Conservation (phyloP, 2,329 filamentous ascomycete genomes). For the Bisporella sp. region DNA sequence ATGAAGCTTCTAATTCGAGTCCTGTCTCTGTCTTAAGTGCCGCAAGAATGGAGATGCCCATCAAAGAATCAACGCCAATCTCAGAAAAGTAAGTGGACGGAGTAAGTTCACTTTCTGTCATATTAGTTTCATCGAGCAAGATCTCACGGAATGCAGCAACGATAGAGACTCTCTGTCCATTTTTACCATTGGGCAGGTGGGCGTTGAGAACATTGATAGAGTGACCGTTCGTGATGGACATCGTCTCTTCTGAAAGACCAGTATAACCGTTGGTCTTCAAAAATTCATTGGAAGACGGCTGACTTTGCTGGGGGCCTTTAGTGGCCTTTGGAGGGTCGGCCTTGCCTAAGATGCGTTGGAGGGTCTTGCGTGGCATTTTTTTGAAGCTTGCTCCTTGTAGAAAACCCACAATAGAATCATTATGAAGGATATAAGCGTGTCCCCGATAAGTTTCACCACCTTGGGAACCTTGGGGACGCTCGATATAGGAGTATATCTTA, state of each 20-base stretch:
- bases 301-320: not conserved
- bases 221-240: not conserved
- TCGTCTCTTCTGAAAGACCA: no score
- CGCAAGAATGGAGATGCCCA: not conserved
- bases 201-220: not conserved
- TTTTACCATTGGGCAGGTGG: not conserved
- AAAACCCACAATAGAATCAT: not conserved
- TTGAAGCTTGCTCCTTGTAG: not conserved
- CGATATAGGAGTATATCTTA: not conserved
- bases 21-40: conserved; percentile 3
- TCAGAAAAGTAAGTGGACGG: not conserved
- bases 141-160: not conserved
- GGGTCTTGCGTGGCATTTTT: not conserved
- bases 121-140: not conserved
- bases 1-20: not conserved
- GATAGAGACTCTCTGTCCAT: not conserved
- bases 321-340: not conserved
- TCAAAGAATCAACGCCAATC: not conserved
- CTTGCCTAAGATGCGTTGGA: not conserved
- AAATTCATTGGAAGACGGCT: not conserved
- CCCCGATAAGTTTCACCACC: not conserved
- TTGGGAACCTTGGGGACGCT: not conserved
- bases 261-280: not conserved
- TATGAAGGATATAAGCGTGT: not conserved
- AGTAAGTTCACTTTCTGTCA: not conserved